Conservation (phyloP, 352 stramenopile species). For the Globisporangium solare region DNA sequence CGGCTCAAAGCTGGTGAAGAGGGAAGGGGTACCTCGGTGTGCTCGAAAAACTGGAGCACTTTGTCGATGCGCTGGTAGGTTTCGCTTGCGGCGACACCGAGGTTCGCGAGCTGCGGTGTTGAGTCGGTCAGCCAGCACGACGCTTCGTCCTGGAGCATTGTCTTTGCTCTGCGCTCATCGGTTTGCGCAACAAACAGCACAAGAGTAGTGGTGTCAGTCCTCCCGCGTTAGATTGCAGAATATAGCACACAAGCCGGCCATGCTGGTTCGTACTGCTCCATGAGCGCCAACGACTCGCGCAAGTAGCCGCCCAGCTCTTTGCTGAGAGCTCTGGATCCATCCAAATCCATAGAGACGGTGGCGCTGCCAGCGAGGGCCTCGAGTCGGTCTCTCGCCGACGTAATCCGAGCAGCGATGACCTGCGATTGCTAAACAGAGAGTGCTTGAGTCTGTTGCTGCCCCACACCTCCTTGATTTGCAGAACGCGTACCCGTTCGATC, state of each 20-base stretch:
- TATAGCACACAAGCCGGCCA: background rate
- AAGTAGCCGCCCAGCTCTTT: slow-evolving; percentile 24
- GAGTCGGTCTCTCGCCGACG: slow-evolving; percentile 9
- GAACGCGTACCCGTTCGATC: slow-evolving; percentile 6
- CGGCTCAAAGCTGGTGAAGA: background rate
- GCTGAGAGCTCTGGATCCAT: slow-evolving; percentile 22
- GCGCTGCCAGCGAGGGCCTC: slow-evolving; percentile 2
- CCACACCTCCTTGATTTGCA: background rate
- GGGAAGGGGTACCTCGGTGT: slow-evolving; percentile 21
- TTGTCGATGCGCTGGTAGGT: slow-evolving; percentile 26
- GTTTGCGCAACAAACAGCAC: background rate
- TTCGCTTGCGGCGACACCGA: slow-evolving; percentile 21
- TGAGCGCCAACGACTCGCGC: slow-evolving; percentile 22
- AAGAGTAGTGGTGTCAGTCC: background rate
- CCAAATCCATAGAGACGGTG: background rate
- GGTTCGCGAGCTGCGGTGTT: slow-evolving; percentile 19
- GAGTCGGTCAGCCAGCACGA: slow-evolving; percentile 17
- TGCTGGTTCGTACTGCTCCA: slow-evolving; percentile 18
- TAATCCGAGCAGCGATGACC: slow-evolving; percentile 14
- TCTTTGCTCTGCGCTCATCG: slow-evolving; percentile 15
- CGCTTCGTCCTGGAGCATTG: slow-evolving; percentile 29
- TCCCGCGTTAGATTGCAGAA: background rate
- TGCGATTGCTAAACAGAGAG: slow-evolving; percentile 9
- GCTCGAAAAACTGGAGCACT: slow-evolving; percentile 34
- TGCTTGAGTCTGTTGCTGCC: background rate